phyloP scores from a whole-genome alignment of 176 grass and related monocot genomes.

The Juncus effusus region DNA sequence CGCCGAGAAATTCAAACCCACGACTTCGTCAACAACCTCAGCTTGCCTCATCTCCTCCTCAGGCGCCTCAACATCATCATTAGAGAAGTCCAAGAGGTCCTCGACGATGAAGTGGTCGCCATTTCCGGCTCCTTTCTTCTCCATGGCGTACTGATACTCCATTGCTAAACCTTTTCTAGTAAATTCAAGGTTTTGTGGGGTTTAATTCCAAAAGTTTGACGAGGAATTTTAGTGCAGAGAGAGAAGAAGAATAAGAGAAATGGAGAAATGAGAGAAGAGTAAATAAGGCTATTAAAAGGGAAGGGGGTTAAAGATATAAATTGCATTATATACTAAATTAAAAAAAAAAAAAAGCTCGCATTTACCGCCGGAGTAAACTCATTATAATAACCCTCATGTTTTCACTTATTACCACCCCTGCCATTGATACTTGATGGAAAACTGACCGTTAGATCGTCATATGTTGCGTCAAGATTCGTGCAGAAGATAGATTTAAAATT shows the following conservation, averaged over 20 bases:
- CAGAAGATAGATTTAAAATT: background rate
- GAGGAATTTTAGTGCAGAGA: conserved; percentile 34
- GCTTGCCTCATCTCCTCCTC: conserved; percentile 1
- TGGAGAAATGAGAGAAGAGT: conserved; percentile 6
- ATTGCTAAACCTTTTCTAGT: conserved; percentile 26
- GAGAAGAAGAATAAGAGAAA: conserved; percentile 7
- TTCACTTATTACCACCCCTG: background rate
- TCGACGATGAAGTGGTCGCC: conserved; percentile 74
- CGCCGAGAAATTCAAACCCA: conserved; percentile 37
- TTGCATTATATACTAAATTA: background rate
- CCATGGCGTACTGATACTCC: conserved; percentile 10
- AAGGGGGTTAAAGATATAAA: background rate
- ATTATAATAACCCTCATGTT: background rate
- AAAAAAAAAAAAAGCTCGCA: background rate
- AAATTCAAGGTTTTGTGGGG: conserved; percentile 48
- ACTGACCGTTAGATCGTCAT: background rate
- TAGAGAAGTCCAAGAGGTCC: conserved; percentile 72
- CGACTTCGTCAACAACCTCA: background rate
- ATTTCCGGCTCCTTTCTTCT: conserved; percentile 46
- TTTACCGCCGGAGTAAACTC: background rate
- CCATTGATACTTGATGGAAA: background rate
- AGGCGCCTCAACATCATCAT: conserved; percentile 62
- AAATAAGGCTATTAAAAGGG: background rate
- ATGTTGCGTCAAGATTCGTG: background rate
- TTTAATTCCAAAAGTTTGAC: conserved; percentile 49